A percentile compares a stretch with the other conserved stretches of the same genome.
phyloP scores from a whole-genome alignment of 805 yeast species.

The Kuraishia capsulata region DNA sequence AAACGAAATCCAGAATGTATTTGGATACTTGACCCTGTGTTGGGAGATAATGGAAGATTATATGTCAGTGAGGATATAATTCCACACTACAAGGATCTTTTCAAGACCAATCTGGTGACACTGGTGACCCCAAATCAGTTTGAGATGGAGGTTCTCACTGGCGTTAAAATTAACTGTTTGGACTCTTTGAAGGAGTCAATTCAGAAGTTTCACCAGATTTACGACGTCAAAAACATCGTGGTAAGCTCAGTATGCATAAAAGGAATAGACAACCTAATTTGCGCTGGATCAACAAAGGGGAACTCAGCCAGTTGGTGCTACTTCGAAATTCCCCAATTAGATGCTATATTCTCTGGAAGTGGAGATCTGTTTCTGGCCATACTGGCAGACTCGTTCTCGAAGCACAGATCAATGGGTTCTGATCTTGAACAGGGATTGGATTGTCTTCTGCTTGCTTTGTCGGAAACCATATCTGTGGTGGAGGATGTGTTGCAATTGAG shows the following conservation, averaged over 20 bases:
- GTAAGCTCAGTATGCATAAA: constrained; percentile 44
- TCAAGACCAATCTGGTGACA: constrained; percentile 32
- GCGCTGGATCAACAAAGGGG: constrained; percentile 28
- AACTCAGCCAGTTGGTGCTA: constrained; percentile 15
- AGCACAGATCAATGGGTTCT: constrained; percentile 9
- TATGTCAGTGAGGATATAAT: constrained; percentile 60
- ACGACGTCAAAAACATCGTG: constrained; percentile 41
- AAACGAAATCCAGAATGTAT: constrained; percentile 16
- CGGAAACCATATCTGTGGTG: constrained; percentile 29
- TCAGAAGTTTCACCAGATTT: constrained; percentile 29
- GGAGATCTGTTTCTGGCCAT: constrained; percentile 68
- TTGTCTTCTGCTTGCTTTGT: constrained; percentile 23
- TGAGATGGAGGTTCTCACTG: constrained; percentile 57
- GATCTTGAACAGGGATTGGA: constrained; percentile 6
- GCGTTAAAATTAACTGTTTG: constrained; percentile 28
- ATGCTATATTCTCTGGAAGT: constrained; percentile 62
- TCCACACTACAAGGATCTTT: constrained; percentile 39
- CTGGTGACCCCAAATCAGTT: constrained; percentile 68
- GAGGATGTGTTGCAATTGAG: constrained; percentile 33
- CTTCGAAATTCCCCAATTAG: constrained; percentile 36
- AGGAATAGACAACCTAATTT: constrained; percentile 17
- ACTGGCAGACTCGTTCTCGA: constrained; percentile 38
- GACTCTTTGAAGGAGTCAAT: constrained; percentile 29
- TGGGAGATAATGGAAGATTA: constrained; percentile 82
- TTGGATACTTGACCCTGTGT: constrained; percentile 82